phyloP scores from a whole-genome alignment of 176 grass and related monocot species.

The Chrysopogon serrulatus region DNA sequence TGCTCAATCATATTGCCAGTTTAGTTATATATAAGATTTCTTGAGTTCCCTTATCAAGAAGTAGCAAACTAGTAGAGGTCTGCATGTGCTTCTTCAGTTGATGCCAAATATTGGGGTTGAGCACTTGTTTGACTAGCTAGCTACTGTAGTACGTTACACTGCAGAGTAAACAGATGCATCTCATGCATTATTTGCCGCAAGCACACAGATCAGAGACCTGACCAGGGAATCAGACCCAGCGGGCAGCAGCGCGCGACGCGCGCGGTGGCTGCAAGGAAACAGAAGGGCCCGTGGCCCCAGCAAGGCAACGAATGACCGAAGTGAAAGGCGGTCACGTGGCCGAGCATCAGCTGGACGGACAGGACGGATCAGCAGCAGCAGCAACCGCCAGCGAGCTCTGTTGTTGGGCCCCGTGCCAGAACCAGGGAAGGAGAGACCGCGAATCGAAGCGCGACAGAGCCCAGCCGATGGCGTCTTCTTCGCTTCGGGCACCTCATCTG shows the following conservation, averaged over 20 bases:
- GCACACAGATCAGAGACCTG: neutral
- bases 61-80: neutral
- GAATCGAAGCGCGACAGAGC: neutral
- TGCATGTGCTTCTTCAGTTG: neutral
- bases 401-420: neutral
- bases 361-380: neutral
- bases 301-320: neutral
- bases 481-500: neutral
- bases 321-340: conserved; percentile 6
- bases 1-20: neutral
- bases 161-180: neutral
- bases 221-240: neutral
- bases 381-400: neutral
- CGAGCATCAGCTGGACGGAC: no score
- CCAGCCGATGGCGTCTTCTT: neutral
- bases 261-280: neutral
- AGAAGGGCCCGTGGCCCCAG: neutral
- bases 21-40: neutral
- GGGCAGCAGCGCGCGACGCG: no score
- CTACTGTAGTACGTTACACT: no score
- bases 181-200: neutral
- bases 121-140: neutral
- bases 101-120: neutral
- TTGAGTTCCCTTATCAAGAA: neutral
- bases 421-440: neutral